phyloP scores from a whole-genome alignment of 192 early-diverging fungal species.

The Dissophora ornata region DNA sequence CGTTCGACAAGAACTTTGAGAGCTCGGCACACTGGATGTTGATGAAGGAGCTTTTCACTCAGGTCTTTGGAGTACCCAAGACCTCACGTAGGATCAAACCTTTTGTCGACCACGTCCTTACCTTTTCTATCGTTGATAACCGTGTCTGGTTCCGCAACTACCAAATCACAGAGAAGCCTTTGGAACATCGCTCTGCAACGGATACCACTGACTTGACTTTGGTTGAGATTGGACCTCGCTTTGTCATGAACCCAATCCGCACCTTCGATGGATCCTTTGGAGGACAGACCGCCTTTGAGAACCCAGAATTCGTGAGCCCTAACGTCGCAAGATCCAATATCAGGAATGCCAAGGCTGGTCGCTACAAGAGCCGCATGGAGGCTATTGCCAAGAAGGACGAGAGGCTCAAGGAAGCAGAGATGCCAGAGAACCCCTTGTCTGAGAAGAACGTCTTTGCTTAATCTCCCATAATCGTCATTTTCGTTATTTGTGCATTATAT shows the following conservation, averaged over 20 bases:
- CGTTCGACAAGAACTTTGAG: constrained; percentile 96
- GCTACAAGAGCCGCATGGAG: constrained; percentile 63
- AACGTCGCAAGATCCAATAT: constrained; percentile 59
- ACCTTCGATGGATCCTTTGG: constrained; percentile 97
- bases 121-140: constrained; percentile 87
- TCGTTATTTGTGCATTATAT: constrained; percentile 3
- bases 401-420: constrained; percentile 60
- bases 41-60: constrained; percentile 94
- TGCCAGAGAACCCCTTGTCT: constrained; percentile 63
- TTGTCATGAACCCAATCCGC: constrained; percentile 90
- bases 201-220: constrained; percentile 80
- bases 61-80: constrained; percentile 91
- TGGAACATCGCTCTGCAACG: constrained; percentile 60
- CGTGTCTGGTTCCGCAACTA: constrained; percentile 98
- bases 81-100: constrained; percentile 93
- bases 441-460: constrained; percentile 59
- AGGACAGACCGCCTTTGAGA: constrained; percentile 92
- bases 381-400: constrained; percentile 55
- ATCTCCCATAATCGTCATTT: no score
- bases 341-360: constrained; percentile 59
- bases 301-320: constrained; percentile 88
- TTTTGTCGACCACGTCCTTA: constrained; percentile 95
- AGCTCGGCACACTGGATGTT: constrained; percentile 84
- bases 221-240: constrained; percentile 97
- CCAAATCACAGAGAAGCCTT: constrained; percentile 77